Evolutionary conservation across 2,329 filamentous ascomycete species (phyloP), one percentile per base, ranked within the genome.

Genomic region (Trichophyton verrucosum): DNA sequence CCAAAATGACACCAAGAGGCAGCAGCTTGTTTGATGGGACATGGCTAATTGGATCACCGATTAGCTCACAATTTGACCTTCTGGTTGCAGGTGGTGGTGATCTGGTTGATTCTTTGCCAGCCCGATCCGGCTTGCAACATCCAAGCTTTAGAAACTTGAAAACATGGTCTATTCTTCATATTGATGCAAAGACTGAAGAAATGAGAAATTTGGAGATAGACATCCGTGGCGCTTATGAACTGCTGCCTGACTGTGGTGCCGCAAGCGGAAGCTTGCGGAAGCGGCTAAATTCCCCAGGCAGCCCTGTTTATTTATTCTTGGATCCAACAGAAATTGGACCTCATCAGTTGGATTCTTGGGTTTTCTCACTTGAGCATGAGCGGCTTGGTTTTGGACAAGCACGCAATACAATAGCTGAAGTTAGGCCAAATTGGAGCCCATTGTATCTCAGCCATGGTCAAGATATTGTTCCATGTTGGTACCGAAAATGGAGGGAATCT

Each of bases 201-300:
- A 64, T 69, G 3, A 57, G 65, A 38, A 63, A 65, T 15, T 67
- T 75, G 6, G 72, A 72, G 22, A 55, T 65, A 0, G 71, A 78
- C 58, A 68, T 85, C 9, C 68, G 67, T 2, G 84, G 84, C 1
- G 67, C 67, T 0, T 87, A 85, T 64, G 64, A 73, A 5, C 71
- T 78, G 8, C 71, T 83, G 0, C 78, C 76, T 9, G 70, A 80
- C 4, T 87, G 85, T 65, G 84, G 82, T 3, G 84, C 80, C 3
- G 78, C 84, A 0, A 76, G 72, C 22, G 74, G 77, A 15, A 78
- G 78, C 59, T 68, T 86, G 22, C 84, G 86, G 68, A 79, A 77
- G 65, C 77, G 72, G 58, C 58, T 20, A 53, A 63, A 58, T 15
- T 60, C 27, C 42, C 57, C 60, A 6, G 62, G 62, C 2, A 65